Evolutionary conservation across 192 early-diverging fungal species (phyloP).

Genomic region (Fimicolochytrium jonesii): DNA sequence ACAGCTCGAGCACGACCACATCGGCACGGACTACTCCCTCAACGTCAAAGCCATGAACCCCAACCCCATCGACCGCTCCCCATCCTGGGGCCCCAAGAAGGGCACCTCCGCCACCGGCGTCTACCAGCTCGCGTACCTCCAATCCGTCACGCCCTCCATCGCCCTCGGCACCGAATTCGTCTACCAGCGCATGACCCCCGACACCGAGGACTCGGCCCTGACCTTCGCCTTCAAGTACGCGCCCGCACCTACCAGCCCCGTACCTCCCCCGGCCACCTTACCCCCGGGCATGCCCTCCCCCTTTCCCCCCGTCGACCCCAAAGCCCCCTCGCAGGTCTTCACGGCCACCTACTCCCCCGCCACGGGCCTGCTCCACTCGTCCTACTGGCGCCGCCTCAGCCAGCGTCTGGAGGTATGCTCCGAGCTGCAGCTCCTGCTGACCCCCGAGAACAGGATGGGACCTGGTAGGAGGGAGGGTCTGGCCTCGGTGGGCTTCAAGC

Average conservation of each 20-base stretch:
- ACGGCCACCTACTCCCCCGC: constrained; percentile 45
- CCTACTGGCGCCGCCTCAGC: constrained; percentile 87
- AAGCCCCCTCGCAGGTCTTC: constrained; percentile 48
- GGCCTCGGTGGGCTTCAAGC: constrained; percentile 94
- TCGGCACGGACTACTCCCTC: constrained; percentile 80
- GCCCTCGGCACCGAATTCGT: constrained; percentile 83
- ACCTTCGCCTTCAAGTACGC: constrained; percentile 41
- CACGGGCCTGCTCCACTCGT: constrained; percentile 62
- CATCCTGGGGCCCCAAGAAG: constrained; percentile 26
- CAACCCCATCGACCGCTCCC: constrained; percentile 67
- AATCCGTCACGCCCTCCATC: constrained; percentile 79
- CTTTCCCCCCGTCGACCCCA: constrained; percentile 50
- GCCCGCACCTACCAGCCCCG: constrained; percentile 32
- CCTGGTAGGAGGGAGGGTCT: constrained; percentile 79
- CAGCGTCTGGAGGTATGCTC: constrained; percentile 91
- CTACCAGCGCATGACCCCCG: constrained; percentile 77
- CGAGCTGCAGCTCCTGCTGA: constrained; percentile 80
- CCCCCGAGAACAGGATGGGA: constrained; percentile 43
- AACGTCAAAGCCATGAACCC: constrained; percentile 96
- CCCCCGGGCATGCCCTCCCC: constrained; percentile 47
- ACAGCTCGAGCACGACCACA: constrained; percentile 88
- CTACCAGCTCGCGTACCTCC: constrained; percentile 81
- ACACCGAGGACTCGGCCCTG: constrained; percentile 76
- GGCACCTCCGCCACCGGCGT: constrained; percentile 68
- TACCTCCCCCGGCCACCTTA: constrained; percentile 54